Conservation (phyloP, 2,329 filamentous ascomycete species). For the Ophiostoma sp. region DNA sequence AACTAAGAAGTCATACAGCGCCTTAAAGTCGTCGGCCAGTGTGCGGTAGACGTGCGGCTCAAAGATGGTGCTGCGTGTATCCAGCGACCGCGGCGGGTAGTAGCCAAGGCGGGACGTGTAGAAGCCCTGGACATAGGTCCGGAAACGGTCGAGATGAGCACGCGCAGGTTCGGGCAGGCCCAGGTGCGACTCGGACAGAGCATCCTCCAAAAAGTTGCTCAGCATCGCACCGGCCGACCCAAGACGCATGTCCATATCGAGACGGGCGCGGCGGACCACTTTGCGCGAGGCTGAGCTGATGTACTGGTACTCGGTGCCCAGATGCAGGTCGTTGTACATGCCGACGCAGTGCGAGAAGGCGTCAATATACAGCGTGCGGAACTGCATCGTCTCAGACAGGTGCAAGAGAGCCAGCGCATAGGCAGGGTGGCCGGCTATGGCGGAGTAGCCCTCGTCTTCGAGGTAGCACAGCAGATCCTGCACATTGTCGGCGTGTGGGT, state of each 20-base stretch:
- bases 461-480: constrained; percentile 65
- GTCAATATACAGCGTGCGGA: constrained; percentile 67
- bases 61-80: constrained; percentile 49
- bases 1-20: constrained; percentile 69
- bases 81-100: constrained; percentile 62
- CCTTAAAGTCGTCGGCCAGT: constrained; percentile 70
- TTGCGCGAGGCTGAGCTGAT: constrained; percentile 58
- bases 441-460: constrained; percentile 67
- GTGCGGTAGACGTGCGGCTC: constrained; percentile 58
- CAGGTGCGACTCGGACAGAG: constrained; percentile 66
- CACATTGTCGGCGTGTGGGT: constrained; percentile 55
- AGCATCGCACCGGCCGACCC: constrained; percentile 59
- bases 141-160: constrained; percentile 71
- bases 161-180: constrained; percentile 62
- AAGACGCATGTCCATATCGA: constrained; percentile 66
- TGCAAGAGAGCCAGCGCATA: constrained; percentile 68
- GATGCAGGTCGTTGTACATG: constrained; percentile 64
- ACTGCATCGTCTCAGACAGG: constrained; percentile 65
- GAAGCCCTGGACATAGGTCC: constrained; percentile 65
- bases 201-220: constrained; percentile 68
- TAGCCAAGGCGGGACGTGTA: constrained; percentile 69
- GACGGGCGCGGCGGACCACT: constrained; percentile 62
- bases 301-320: constrained; percentile 60
- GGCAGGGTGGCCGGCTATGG: constrained; percentile 64
- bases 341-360: constrained; percentile 78